Base-by-base conservation (phyloP, 2,329 filamentous ascomycete species). In the Diaporthe vexans region DNA sequence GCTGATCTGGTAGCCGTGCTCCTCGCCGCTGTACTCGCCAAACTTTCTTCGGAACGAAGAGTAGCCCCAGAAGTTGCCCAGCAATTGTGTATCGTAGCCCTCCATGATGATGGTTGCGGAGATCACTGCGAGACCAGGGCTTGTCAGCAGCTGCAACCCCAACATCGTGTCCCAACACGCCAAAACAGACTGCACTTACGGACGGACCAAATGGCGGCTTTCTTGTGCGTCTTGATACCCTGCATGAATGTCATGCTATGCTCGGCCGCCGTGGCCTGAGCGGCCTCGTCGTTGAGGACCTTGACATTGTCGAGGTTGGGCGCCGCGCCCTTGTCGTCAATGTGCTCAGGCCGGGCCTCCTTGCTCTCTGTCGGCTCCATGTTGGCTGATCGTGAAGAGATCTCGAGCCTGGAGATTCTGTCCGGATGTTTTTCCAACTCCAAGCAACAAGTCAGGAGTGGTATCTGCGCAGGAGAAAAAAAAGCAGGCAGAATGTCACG, bases 51-150 rank as follows among this genome's bases (percentile, higher is more conserved):
- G 81, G 78, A 83, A 87, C 73, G 73, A 76, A 1, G 79, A 84
- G 78, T 86, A 87, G 7, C 81, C 86, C 76, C 83, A 86, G 78
- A 88, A 87, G 24, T 83, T 85, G n/a, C 81, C 76, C n/a, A 88
- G 78, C 0, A 88, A 80, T 46, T 84, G 86, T 2, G 85, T 82
- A 68, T 88, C 86, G 78, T 88, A 88, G 3, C 87, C 87, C 74
- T 88, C 87, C 87, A 88, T 88, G 75, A 88, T 82, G 71, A 88
- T 83, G 4, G 85, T 83, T n/a, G 83, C 83, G 17, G 85, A 86
- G 71, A 87, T 84, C 72, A 82, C 82, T 84, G 61, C 21, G 8
- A 6, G 9, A 46, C 13, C 13, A 51, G 8, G 4, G 1, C 17
- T 37, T 26, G 54, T 73, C 19, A 73, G 72, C 29, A 48, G 8